A percentile compares a stretch with the other conserved stretches of the same genome.
Conservation (phyloP, 169 alveolate species). For the Besnoitia besnoiti region DNA sequence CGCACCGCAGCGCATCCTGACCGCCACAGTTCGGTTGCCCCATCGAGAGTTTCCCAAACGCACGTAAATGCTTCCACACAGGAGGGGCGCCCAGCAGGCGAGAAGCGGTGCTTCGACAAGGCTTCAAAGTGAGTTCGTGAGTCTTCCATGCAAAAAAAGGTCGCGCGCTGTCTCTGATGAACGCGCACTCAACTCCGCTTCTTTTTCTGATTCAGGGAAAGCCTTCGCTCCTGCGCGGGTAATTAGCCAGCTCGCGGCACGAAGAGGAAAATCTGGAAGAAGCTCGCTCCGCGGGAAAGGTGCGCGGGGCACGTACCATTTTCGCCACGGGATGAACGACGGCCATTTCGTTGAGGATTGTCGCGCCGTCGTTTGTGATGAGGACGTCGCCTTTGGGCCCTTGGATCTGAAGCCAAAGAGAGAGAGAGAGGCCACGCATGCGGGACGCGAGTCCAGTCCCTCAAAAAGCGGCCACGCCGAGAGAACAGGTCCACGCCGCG, state of each 20-base stretch:
- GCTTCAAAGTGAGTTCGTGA: neutral
- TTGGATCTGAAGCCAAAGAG: constrained; percentile 76
- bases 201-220: no score
- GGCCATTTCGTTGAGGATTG: constrained; percentile 91
- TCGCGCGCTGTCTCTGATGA: no score
- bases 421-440: neutral
- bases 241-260: no score
- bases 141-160: neutral
- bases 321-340: constrained; percentile 71
- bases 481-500: no score
- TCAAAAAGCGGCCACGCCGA: no score
- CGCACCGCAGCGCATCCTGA: neutral
- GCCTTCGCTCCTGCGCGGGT: neutral
- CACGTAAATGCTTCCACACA: neutral
- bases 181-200: no score
- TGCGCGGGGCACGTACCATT: constrained; percentile 49
- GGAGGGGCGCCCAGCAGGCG: neutral
- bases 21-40: no score
- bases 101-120: neutral
- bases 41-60: no score
- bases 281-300: no score
- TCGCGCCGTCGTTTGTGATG: constrained; percentile 99
- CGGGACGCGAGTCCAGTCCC: neutral
- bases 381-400: constrained; percentile 97
- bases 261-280: neutral